Evolutionary conservation across 495 filamentous ascomycete species (phyloP).

Genomic region (Margaritispora aquatica): DNA sequence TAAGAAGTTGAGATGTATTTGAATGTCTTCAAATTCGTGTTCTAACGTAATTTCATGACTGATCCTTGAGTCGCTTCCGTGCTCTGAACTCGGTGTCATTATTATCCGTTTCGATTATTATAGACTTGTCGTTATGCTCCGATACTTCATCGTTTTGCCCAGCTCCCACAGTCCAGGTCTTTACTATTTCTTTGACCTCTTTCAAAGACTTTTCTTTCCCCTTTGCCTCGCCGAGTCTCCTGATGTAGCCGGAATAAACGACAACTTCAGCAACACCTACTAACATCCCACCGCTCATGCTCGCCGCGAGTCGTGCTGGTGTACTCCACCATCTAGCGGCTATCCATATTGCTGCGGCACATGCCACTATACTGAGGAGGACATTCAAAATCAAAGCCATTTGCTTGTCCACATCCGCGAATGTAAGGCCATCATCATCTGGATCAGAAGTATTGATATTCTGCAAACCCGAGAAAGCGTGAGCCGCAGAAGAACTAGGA

Average conservation of each 20-base stretch:
- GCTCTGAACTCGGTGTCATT: conserved; percentile 5
- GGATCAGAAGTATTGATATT: conserved; percentile 32
- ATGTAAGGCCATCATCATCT: conserved; percentile 50
- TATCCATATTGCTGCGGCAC: conserved; percentile 66
- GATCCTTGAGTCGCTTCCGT: conserved; percentile 12
- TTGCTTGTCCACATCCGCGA: conserved; percentile 69
- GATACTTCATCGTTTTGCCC: background rate
- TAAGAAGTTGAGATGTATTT: background rate
- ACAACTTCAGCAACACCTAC: conserved; percentile 84
- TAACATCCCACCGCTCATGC: conserved; percentile 58
- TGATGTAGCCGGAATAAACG: conserved; percentile 80
- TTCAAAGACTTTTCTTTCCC: conserved; percentile 53
- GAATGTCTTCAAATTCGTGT: too few relatives aligned
- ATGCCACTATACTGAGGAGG: conserved; percentile 64
- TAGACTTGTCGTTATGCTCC: background rate
- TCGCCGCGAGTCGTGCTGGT: conserved; percentile 60
- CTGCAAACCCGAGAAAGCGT: conserved; percentile 37
- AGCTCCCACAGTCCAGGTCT: conserved; percentile 23
- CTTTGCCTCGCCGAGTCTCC: conserved; percentile 68
- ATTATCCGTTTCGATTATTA: background rate
- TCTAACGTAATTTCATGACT: background rate
- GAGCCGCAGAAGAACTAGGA: conserved; percentile 34
- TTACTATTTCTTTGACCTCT: conserved; percentile 37
- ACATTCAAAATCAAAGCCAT: conserved; percentile 70
- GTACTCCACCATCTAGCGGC: conserved; percentile 63